Evolutionary conservation across 108 stramenopile species (phyloP).

Genomic region (Cyclotella cryptica): DNA sequence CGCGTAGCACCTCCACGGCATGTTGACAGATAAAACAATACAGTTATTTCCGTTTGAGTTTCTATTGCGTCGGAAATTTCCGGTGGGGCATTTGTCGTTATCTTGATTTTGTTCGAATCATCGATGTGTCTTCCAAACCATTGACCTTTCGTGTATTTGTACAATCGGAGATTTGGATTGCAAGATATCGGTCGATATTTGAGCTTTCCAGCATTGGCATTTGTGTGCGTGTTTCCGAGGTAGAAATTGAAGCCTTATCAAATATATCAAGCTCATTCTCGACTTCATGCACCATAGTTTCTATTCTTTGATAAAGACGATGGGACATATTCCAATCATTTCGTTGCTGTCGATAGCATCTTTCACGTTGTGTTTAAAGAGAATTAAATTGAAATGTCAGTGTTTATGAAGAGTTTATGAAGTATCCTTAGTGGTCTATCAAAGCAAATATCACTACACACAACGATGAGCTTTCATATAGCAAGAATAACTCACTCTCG

Average conservation of each 20-base stretch:
- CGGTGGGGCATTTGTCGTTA: conserved; percentile 4
- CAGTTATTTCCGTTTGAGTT: conserved; percentile 80
- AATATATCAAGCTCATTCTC: conserved; percentile 40
- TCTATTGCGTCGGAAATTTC: conserved; percentile 13
- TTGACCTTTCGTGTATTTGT: conserved; percentile 83
- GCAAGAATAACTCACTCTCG: conserved; percentile 62
- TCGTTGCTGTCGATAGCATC: conserved; percentile 59
- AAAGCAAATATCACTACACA: background rate
- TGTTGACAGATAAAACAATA: conserved; percentile 83
- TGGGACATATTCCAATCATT: conserved; percentile 57
- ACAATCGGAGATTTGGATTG: conserved; percentile 89
- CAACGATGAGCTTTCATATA: background rate
- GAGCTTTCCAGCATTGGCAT: conserved; percentile 5
- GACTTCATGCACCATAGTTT: conserved; percentile 19
- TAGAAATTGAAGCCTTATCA: conserved; percentile 35
- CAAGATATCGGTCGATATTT: conserved; percentile 68
- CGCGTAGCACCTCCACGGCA: conserved; percentile 78
- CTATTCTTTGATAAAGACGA: conserved; percentile 56
- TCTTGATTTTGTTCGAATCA: conserved; percentile 57
- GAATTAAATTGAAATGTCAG: background rate
- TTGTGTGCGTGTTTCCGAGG: conserved; percentile 35
- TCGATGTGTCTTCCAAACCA: conserved; percentile 91
- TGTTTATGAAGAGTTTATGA: background rate
- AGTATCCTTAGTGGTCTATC: background rate
- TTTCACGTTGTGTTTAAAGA: background rate